Conservation (phyloP, 495 filamentous ascomycete species). For the Trichoderma asperelloides region DNA sequence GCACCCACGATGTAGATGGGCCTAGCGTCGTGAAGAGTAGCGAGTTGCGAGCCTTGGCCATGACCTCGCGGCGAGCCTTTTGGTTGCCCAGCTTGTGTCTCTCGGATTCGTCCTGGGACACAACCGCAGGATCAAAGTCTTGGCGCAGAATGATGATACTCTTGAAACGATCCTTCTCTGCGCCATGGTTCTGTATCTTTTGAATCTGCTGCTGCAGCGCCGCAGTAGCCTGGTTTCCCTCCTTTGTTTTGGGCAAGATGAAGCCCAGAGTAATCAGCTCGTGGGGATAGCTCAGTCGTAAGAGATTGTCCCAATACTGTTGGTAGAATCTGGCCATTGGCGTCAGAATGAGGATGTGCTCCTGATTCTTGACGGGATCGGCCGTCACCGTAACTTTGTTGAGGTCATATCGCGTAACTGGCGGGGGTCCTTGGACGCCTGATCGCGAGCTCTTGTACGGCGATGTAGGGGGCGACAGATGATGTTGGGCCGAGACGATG, state of each 20-base stretch:
- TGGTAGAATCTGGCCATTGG: constrained; percentile 89
- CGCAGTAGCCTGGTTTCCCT: constrained; percentile 73
- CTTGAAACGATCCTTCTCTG: constrained; percentile 74
- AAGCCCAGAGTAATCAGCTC: constrained; percentile 93
- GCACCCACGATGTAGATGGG: constrained; percentile 87
- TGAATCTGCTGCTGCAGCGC: constrained; percentile 77
- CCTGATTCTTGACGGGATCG: constrained; percentile 64
- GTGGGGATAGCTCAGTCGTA: constrained; percentile 78
- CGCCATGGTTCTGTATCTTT: constrained; percentile 67
- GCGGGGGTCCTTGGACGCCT: constrained; percentile 56
- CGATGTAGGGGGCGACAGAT: constrained; percentile 72
- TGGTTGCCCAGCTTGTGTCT: constrained; percentile 85
- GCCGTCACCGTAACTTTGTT: constrained; percentile 81
- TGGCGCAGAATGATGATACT: constrained; percentile 89
- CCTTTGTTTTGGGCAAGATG: constrained; percentile 84
- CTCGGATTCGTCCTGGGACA: constrained; percentile 76
- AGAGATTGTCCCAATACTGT: constrained; percentile 92
- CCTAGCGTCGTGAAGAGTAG: constrained; percentile 95
- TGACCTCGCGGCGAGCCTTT: constrained; percentile 74
- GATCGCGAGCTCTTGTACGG: constrained; percentile 63
- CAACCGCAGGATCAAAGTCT: constrained; percentile 79
- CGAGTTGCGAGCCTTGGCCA: constrained; percentile 88
- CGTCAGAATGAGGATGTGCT: constrained; percentile 85
- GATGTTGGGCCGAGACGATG: constrained; percentile 54
- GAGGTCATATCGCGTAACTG: constrained; percentile 89